A percentile compares a stretch with the other conserved stretches of the same genome.
Conservation (phyloP, 2,329 filamentous ascomycete genomes). For the Calonectria pseudoreteaudii region DNA sequence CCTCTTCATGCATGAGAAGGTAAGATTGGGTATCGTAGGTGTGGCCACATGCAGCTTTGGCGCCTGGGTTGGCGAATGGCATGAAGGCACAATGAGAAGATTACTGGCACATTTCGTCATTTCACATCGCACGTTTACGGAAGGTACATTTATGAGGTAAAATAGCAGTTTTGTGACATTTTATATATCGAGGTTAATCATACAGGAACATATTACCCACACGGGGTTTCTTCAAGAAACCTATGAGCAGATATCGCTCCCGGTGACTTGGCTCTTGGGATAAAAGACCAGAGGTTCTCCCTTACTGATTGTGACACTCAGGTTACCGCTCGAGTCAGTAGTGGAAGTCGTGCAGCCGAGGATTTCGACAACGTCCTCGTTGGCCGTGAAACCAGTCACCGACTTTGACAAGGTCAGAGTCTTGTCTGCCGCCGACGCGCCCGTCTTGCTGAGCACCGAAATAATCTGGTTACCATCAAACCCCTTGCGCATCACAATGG, state of each 20-base stretch:
- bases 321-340: slow-evolving; percentile 14
- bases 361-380: slow-evolving; percentile 22
- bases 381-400: slow-evolving; percentile 26
- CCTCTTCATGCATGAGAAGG: not conserved
- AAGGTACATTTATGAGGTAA: too few relatives aligned
- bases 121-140: not conserved
- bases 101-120: not conserved
- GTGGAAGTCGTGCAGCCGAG: slow-evolving; percentile 15
- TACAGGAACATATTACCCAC: not conserved
- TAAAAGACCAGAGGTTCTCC: slow-evolving; percentile 29
- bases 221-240: not conserved
- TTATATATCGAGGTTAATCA: too few relatives aligned
- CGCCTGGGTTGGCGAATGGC: not conserved
- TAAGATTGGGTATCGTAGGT: not conserved
- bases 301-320: slow-evolving; percentile 26
- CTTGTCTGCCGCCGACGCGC: slow-evolving; percentile 19
- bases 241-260: slow-evolving; percentile 24
- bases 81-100: too few relatives aligned
- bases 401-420: not conserved
- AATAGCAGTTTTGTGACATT: not conserved
- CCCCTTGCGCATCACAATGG: slow-evolving; percentile 29
- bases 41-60: not conserved
- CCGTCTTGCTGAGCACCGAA: slow-evolving; percentile 30
- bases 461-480: slow-evolving; percentile 30
- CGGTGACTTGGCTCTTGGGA: slow-evolving; percentile 24